Base-by-base conservation (phyloP, 257 asterid genomes). In the Coffea canephora region DNA sequence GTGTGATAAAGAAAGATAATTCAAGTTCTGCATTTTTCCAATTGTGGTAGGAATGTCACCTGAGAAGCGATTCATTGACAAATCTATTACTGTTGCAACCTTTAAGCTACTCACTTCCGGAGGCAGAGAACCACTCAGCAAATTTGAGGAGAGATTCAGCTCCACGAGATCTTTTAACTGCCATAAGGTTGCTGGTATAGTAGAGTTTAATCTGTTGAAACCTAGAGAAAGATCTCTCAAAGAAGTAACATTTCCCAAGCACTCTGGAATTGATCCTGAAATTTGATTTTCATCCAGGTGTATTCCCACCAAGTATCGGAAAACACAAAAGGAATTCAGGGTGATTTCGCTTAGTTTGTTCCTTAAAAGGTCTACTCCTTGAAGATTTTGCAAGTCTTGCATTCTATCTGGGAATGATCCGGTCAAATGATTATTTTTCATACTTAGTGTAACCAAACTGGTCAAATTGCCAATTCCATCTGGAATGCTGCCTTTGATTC, bases 211-310 rank as follows among this genome's bases (percentile, higher is more conserved):
- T 71, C 36, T 71, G 39, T 71, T 71, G 75, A 27, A 23, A 64
- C 46, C 25, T 1, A 76, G 19, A 16, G 3, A 0, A 55, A 76
- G 73, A 8, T 25, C 0, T 46, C 79, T 76, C 49, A 76, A 7
- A 48, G 73, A 62, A 59, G 79, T 62, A 12, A 75, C 10, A 23
- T 75, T 75, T 16, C 71, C 79, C n/a, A 75, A 43, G 34, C 79
- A 75, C 67, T 1, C 61, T 0, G 71, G 79, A 43, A 75, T 41
- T 0, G 59, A 52, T 43, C 79, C 79, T 4, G 27, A 75, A 23
- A 75, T 61, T 59, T 12, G 59, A 61, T 75, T 75, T 1, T 23
- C 0, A 0, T 19, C 18, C 2, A 61, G 25, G n/a, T 21, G 3
- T 25, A 75, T 12, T 5, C 6, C 25, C 0, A 2, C 34, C 71